Conservation (phyloP, 805 yeast species). For the Tetrapisispora taiwanensis region DNA sequence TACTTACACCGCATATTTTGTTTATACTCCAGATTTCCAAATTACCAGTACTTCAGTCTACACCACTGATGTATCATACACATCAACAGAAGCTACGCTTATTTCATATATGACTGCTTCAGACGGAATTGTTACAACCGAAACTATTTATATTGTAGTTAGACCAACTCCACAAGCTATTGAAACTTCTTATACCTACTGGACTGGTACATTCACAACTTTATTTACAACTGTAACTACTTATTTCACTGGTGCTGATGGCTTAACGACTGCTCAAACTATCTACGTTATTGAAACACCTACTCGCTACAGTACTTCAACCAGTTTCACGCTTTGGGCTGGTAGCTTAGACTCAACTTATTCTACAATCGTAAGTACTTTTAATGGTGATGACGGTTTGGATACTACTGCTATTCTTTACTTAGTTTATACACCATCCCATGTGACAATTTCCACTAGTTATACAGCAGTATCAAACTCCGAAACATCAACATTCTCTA, state of each 20-base stretch:
- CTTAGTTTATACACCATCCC: conserved; percentile 6
- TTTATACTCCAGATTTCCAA: background rate
- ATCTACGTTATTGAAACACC: background rate
- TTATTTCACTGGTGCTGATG: background rate
- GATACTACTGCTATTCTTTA: conserved; percentile 4
- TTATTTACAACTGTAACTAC: background rate
- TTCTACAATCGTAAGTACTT: background rate
- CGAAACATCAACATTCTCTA: conserved; percentile 5
- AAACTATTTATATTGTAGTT: background rate
- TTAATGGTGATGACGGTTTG: conserved; percentile 6
- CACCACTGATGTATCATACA: background rate
- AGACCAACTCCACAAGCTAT: background rate
- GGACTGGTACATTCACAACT: too few relatives aligned
- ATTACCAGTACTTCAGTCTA: background rate
- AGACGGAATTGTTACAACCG: background rate
- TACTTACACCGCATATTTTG: background rate
- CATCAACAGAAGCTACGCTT: background rate
- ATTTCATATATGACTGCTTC: background rate
- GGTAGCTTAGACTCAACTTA: background rate
- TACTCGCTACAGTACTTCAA: background rate
- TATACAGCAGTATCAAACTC: background rate
- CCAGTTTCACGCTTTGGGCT: background rate
- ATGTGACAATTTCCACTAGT: background rate
- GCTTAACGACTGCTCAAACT: background rate
- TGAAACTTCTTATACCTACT: background rate